phyloP scores from a whole-genome alignment of 1,139 yeast genomes.

The Nakaseomyces delphensis region DNA sequence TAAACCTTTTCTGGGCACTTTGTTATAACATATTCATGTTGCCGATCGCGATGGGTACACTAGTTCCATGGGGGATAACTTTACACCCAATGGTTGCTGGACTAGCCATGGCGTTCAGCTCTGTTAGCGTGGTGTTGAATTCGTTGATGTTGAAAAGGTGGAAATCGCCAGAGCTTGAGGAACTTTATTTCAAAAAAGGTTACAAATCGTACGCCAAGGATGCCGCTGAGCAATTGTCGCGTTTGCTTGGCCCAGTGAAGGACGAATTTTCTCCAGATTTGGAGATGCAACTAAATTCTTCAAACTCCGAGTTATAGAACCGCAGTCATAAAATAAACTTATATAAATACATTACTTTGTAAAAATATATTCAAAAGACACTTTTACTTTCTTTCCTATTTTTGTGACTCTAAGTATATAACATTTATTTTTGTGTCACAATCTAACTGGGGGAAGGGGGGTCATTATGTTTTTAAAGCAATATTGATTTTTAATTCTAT shows the following conservation, averaged over 20 bases:
- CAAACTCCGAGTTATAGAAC: no score
- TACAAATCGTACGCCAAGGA: conserved; percentile 1
- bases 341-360: no score
- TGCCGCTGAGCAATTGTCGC: conserved; percentile 1
- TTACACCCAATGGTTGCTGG: conserved; percentile 89
- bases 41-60: conserved; percentile 91
- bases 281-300: not conserved
- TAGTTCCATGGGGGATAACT: conserved; percentile 69
- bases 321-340: not conserved
- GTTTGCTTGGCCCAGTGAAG: not conserved
- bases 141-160: conserved; percentile 63
- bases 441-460: no score
- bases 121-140: conserved; percentile 78
- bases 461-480: not conserved
- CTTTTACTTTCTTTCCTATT: no score
- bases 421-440: no score
- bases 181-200: not conserved
- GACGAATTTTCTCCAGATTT: not conserved
- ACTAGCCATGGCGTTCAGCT: conserved; percentile 86
- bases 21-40: conserved; percentile 80
- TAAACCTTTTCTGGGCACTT: conserved; percentile 79
- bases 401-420: no score
- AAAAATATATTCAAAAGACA: no score
- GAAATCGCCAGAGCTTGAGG: conserved; percentile 36
- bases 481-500: not conserved